Percentiles rank a stretch among this genome's conserved stretches.
Evolutionary conservation across 352 stramenopile genomes (phyloP).

Genomic region (Paralagenidium karlingii): DNA sequence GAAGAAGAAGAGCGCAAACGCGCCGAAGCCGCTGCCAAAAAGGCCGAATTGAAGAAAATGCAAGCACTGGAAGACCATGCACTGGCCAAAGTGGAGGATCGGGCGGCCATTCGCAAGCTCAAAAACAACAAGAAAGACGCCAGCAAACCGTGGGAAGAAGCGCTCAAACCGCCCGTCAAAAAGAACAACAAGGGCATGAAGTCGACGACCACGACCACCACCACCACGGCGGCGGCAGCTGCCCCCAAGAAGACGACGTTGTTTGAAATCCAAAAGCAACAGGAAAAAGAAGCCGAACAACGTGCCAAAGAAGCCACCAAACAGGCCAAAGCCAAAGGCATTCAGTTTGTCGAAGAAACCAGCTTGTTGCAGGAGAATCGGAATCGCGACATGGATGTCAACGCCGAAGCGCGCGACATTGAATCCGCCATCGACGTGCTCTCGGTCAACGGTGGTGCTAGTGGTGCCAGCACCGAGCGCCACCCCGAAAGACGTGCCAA

Average conservation of each 20-base stretch:
- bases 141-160: conserved; percentile 55
- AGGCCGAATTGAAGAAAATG: conserved; percentile 44
- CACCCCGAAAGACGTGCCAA: conserved; percentile 62
- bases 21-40: conserved; percentile 30
- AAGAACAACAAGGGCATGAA: conserved; percentile 52
- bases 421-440: conserved; percentile 54
- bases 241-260: conserved; percentile 27
- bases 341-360: conserved; percentile 36
- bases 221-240: conserved; percentile 9
- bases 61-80: conserved; percentile 50
- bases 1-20: conserved; percentile 54
- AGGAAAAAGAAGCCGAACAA: conserved; percentile 28
- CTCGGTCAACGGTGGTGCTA: conserved; percentile 30
- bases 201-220: conserved; percentile 7
- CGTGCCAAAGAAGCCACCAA: conserved; percentile 26
- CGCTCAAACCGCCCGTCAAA: conserved; percentile 38
- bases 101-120: conserved; percentile 30
- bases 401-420: conserved; percentile 41
- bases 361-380: conserved; percentile 30
- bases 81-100: conserved; percentile 34
- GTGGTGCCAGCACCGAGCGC: conserved; percentile 35
- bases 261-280: background rate
- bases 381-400: conserved; percentile 27
- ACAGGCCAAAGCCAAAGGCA: conserved; percentile 32
- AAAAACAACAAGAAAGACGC: conserved; percentile 55